Conservation (phyloP, 2,329 filamentous ascomycete genomes). For the Aspergillus terreus region DNA sequence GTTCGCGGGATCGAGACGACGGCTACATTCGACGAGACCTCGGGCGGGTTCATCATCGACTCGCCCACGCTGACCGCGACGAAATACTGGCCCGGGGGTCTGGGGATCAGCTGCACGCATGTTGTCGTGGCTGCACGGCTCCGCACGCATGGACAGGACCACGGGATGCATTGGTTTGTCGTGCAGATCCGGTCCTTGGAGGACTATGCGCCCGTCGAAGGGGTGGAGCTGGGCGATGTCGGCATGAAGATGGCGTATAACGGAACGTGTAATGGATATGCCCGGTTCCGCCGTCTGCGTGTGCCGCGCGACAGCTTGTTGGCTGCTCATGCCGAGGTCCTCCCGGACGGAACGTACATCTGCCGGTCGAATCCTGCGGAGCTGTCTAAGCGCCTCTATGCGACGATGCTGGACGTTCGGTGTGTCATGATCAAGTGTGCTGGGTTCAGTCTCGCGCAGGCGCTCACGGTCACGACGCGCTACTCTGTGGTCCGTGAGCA, state of each 20-base stretch:
- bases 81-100: slow-evolving; percentile 4
- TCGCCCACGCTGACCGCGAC: background rate
- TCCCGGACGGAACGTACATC: slow-evolving; percentile 1
- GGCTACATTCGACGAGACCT: background rate
- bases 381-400: slow-evolving; percentile 4
- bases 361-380: no score
- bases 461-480: slow-evolving; percentile 4
- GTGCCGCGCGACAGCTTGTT: slow-evolving; percentile 1
- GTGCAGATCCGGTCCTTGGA: slow-evolving; percentile 6
- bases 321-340: slow-evolving; percentile 2
- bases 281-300: background rate
- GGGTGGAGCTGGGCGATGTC: slow-evolving; percentile 3
- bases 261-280: slow-evolving; percentile 6
- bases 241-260: slow-evolving; percentile 7
- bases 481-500: slow-evolving; percentile 9
- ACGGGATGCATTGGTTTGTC: slow-evolving; percentile 5
- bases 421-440: slow-evolving; percentile 6
- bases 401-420: slow-evolving; percentile 7
- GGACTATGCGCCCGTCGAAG: background rate
- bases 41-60: background rate
- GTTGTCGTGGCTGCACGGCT: slow-evolving; percentile 1
- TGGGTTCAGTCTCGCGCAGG: slow-evolving; percentile 4
- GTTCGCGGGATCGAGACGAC: slow-evolving; percentile 45
- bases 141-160: background rate
- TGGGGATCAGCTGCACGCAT: slow-evolving; percentile 5